phyloP scores from a whole-genome alignment of 768 basidiomycete species.

The Naganishia vishniacii region DNA sequence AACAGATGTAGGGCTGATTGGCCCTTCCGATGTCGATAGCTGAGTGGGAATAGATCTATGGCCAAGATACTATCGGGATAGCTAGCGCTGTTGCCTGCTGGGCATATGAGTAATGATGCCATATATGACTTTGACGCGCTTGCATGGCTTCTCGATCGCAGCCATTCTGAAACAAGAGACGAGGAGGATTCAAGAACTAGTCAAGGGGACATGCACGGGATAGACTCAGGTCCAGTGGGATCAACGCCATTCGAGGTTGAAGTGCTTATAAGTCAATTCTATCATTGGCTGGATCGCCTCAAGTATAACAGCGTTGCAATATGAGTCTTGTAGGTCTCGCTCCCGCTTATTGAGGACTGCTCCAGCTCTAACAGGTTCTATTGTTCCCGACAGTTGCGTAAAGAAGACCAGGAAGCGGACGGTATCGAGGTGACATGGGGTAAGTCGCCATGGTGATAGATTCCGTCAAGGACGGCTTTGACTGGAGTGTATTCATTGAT shows the following conservation, averaged over 20 bases:
- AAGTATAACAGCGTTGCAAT: too few species aligned
- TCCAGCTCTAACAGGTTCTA: neutral
- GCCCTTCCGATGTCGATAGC: too few species aligned
- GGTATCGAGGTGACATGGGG: constrained; percentile 49
- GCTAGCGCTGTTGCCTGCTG: too few species aligned
- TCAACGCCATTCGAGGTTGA: too few species aligned
- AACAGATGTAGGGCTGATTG: neutral
- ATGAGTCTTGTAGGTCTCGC: constrained; percentile 6
- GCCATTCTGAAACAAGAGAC: constrained; percentile 15
- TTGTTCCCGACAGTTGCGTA: neutral
- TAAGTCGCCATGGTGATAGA: constrained; percentile 21
- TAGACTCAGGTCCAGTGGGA: too few species aligned
- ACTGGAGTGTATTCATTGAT: constrained; percentile 28
- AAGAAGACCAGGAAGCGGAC: constrained; percentile 43
- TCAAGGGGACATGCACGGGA: too few species aligned
- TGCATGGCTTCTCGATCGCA: neutral
- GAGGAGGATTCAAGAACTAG: too few species aligned
- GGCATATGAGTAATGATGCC: neutral
- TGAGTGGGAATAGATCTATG: too few species aligned
- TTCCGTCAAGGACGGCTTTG: neutral
- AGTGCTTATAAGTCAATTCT: too few species aligned
- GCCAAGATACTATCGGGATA: too few species aligned
- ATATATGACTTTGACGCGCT: neutral
- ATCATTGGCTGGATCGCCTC: too few species aligned
- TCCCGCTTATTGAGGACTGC: neutral